Percentiles rank a stretch among this genome's conserved stretches.
These are phyloP conservation scores for Candolleomyces eurysporus DNA, from an alignment of 768 basidiomycete genomes.

Conservation along the genomic window DNA sequence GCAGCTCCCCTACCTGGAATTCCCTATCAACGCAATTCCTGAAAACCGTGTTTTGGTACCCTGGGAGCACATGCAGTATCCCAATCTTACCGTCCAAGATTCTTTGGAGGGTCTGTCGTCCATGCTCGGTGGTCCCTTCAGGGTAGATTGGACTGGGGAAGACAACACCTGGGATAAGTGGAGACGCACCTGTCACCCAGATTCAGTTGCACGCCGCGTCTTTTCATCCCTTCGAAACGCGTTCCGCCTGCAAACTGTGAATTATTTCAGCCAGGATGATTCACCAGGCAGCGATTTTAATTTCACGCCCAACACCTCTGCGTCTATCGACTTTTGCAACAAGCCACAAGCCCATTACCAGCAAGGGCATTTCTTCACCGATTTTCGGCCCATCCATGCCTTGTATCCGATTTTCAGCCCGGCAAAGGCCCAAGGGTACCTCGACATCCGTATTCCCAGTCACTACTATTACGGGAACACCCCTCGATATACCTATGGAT, in stretches of 20 bases:
- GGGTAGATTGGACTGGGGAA: conserved; percentile 72
- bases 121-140: conserved; percentile 53
- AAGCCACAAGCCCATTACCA: conserved; percentile 73
- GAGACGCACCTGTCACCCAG: conserved; percentile 76
- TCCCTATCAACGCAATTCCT: conserved; percentile 83
- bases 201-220: conserved; percentile 69
- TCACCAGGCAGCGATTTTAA: conserved; percentile 48
- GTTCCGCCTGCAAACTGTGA: conserved; percentile 20
- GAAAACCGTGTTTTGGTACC: conserved; percentile 86
- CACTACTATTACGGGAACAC: conserved; percentile 86
- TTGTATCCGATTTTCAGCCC: conserved; percentile 88
- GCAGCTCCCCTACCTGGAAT: conserved; percentile 83
- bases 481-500: conserved; percentile 75
- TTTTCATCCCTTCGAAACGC: conserved; percentile 56
- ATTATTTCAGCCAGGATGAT: conserved; percentile 17
- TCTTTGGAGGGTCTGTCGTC: conserved; percentile 36
- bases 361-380: conserved; percentile 91
- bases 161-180: conserved; percentile 88
- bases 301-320: conserved; percentile 55
- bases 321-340: conserved; percentile 64
- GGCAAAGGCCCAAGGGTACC: conserved; percentile 72
- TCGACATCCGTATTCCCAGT: conserved; percentile 85
- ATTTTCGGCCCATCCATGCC: conserved; percentile 78
- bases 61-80: conserved; percentile 69
- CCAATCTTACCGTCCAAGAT: conserved; percentile 54